Percentiles rank a stretch among this genome's conserved stretches.
Evolutionary conservation across 495 filamentous ascomycete genomes (phyloP).

Genomic region (Penicillium bovifimosum): DNA sequence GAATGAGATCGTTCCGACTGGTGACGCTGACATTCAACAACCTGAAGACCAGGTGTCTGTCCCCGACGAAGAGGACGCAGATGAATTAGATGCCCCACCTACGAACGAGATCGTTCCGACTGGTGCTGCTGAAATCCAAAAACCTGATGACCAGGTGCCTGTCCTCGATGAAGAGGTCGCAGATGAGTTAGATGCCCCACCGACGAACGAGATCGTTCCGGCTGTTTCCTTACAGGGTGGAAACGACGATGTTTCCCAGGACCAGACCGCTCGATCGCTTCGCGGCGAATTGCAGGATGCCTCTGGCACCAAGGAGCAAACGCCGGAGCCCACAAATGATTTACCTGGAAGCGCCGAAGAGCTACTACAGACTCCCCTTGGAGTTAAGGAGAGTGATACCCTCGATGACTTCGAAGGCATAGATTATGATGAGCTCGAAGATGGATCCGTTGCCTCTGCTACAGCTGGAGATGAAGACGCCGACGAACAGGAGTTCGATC

Average conservation of each 20-base stretch:
- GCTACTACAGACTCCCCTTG: constrained; percentile 23
- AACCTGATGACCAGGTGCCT: not conserved
- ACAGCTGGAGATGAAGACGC: not conserved
- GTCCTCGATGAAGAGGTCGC: constrained; percentile 15
- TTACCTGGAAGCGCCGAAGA: constrained; percentile 31
- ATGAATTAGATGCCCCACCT: constrained; percentile 15
- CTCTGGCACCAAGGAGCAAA: constrained; percentile 10
- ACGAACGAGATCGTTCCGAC: too few relatives aligned
- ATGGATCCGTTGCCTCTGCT: constrained; percentile 2
- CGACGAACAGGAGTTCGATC: constrained; percentile 18
- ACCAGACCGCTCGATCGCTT: constrained; percentile 14
- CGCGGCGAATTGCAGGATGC: constrained; percentile 8
- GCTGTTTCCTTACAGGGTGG: constrained; percentile 16
- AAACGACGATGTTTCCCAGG: constrained; percentile 10
- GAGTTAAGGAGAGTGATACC: constrained; percentile 11
- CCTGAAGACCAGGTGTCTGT: constrained; percentile 1
- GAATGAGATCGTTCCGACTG: constrained; percentile 17
- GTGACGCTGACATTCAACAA: constrained; percentile 1
- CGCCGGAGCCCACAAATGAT: constrained; percentile 26
- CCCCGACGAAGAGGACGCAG: constrained; percentile 12
- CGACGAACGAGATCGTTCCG: constrained; percentile 18
- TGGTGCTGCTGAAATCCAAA: constrained; percentile 4
- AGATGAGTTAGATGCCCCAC: constrained; percentile 13
- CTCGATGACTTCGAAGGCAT: constrained; percentile 20
- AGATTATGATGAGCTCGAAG: constrained; percentile 12